phyloP scores from a whole-genome alignment of 192 early-diverging fungal species.

The Thamnidium elegans region DNA sequence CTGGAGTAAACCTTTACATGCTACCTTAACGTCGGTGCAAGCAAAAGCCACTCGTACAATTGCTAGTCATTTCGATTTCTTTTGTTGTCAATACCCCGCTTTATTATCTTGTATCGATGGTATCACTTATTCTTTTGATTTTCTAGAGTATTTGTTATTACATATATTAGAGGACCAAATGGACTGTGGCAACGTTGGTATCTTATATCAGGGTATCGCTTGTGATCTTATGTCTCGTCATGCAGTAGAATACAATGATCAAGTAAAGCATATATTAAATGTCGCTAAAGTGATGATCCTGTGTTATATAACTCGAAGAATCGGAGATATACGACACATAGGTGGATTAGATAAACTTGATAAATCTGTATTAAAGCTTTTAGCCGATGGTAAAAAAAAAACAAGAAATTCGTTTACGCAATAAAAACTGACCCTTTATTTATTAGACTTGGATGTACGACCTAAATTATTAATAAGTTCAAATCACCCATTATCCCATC shows the following conservation, averaged over 20 bases:
- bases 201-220: constrained; percentile 24
- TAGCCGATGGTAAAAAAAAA: constrained; percentile 5
- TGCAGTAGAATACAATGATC: constrained; percentile 17
- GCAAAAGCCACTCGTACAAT: constrained; percentile 21
- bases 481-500: constrained; percentile 9
- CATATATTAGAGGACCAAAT: constrained; percentile 29
- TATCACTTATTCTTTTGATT: constrained; percentile 28
- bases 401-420: too few relatives aligned
- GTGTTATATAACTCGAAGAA: constrained; percentile 1
- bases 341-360: constrained; percentile 18
- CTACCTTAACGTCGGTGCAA: constrained; percentile 16
- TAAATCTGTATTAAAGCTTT: constrained; percentile 1
- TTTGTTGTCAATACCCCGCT: constrained; percentile 28
- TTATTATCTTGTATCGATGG: constrained; percentile 35
- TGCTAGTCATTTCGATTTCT: constrained; percentile 29
- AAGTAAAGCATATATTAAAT: constrained; percentile 10
- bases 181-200: constrained; percentile 20
- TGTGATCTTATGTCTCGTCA: constrained; percentile 23
- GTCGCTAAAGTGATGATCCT: constrained; percentile 12
- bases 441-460: constrained; percentile 8
- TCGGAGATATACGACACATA: constrained; percentile 9
- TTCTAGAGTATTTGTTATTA: constrained; percentile 26
- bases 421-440: background rate
- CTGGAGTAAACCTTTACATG: constrained; percentile 19
- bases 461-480: constrained; percentile 10